phyloP scores from a whole-genome alignment of 2,329 filamentous ascomycete genomes.

The Phyllosticta citrichinensis region DNA sequence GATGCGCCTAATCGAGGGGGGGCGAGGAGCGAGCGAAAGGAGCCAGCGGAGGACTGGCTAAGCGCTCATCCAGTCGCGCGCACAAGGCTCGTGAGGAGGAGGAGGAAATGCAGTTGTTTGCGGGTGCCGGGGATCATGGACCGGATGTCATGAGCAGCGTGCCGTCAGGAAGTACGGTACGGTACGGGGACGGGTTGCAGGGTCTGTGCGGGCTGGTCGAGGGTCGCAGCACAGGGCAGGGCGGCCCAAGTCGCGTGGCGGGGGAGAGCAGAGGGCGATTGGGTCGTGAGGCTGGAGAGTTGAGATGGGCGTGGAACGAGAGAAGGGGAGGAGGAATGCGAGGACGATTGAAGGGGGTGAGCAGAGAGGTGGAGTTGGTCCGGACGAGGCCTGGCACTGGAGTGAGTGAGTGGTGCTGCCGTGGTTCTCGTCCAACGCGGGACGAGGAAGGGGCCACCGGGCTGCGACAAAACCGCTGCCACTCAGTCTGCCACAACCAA shows the following conservation, averaged over 20 bases:
- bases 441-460: neutral
- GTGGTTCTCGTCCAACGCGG: no score
- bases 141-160: conserved; percentile 6
- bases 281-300: neutral
- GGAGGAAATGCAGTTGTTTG: neutral
- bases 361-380: no score
- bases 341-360: neutral
- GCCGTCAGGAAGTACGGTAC: no score
- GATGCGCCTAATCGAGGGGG: neutral
- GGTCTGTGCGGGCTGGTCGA: neutral
- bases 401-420: no score
- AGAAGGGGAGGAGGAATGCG: neutral
- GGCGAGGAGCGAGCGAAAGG: conserved; percentile 1
- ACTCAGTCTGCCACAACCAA: neutral
- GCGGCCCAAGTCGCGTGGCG: neutral
- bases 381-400: no score
- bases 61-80: conserved; percentile 10
- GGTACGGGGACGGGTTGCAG: neutral
- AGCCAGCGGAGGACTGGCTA: conserved; percentile 7
- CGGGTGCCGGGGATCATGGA: conserved; percentile 6
- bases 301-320: no score
- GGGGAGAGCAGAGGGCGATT: neutral
- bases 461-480: neutral
- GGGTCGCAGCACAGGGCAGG: neutral
- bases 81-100: neutral